Base-by-base conservation (phyloP, 208 protist genomes). In the Trypanosoma grayi region DNA sequence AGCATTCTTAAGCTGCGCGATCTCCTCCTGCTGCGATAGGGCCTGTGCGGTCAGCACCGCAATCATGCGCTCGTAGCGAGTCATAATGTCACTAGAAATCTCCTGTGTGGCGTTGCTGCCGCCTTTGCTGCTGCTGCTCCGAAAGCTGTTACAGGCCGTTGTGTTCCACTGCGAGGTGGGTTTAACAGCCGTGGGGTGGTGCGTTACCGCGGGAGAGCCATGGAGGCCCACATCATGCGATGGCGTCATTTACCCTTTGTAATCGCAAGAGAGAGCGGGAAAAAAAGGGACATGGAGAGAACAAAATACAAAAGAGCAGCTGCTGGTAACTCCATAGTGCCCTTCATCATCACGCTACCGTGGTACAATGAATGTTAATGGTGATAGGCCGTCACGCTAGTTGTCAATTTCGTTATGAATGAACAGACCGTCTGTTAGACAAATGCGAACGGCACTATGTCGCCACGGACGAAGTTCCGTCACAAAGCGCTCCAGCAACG, bases 1-100 rank as follows among this genome's bases (percentile, higher is more conserved):
- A 5, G 54, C 45, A 4, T 22, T 33, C 13, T 66, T 72, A 24
- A 90, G 46, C 24, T 39, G n/a, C 16, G 14, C 27, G 30, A 90
- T 84, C 22, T 86, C 79, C 8, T 73, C 46, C 59, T 90, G 73
- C 58, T 90, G 83, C 39, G 73, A 53, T 2, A 83, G 28, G 1
- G 76, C 72, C 44, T 86, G 79, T 22, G 72, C 44, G 10, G 83
- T 64, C 53, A 90, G 72, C 7, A 78, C 60, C 1, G 54, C 20
- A 31, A 90, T 64, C 7, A 90, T 24, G 16, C 46, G 41, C 43
- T 90, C 76, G 56, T 79, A 85, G 27, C 71, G 41, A 36, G 11
- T 57, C 20, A 66, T 36, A 25, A 51, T 52, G 4, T 30, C 33
- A 11, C 2, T 16, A 27, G 36, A 34, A 8, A 8, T 34, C 18